A percentile compares a stretch with the other conserved stretches of the same genome.
Conservation (phyloP, 75 land plant species). For the Chamaecyparis obtusa region DNA sequence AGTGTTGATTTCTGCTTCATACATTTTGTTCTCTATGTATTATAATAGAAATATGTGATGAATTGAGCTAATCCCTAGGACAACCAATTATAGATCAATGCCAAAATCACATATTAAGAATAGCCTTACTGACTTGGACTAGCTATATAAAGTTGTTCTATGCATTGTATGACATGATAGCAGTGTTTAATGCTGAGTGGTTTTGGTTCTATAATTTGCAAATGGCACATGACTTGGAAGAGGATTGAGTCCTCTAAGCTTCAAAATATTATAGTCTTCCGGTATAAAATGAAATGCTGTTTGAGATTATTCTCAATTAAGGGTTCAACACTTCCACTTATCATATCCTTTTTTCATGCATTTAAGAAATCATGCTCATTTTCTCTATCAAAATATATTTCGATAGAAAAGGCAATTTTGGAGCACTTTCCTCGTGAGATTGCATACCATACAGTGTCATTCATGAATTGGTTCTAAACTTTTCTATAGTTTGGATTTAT, state of each 20-base stretch:
- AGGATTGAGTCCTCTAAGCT: background rate
- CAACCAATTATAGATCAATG: background rate
- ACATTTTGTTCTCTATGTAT: background rate
- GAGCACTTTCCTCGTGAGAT: background rate
- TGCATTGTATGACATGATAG: background rate
- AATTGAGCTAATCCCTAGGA: background rate
- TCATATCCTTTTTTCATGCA: too few species aligned
- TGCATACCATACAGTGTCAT: background rate
- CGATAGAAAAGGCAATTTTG: background rate
- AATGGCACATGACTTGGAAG: background rate
- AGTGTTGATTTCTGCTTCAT: background rate
- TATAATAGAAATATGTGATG: background rate
- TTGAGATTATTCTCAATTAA: background rate
- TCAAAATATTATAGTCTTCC: background rate
- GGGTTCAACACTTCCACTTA: background rate
- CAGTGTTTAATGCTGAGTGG: background rate
- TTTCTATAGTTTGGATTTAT: background rate
- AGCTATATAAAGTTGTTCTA: background rate
- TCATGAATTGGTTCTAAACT: background rate
- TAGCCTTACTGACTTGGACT: background rate
- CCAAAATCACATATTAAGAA: background rate
- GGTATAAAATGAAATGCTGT: background rate
- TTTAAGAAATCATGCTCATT: background rate
- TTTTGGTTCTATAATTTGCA: background rate
- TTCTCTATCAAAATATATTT: background rate